A percentile compares a stretch with the other conserved stretches of the same genome.
Evolutionary conservation across 805 yeast genomes (phyloP).

Genomic region (Suhomyces faveliae): DNA sequence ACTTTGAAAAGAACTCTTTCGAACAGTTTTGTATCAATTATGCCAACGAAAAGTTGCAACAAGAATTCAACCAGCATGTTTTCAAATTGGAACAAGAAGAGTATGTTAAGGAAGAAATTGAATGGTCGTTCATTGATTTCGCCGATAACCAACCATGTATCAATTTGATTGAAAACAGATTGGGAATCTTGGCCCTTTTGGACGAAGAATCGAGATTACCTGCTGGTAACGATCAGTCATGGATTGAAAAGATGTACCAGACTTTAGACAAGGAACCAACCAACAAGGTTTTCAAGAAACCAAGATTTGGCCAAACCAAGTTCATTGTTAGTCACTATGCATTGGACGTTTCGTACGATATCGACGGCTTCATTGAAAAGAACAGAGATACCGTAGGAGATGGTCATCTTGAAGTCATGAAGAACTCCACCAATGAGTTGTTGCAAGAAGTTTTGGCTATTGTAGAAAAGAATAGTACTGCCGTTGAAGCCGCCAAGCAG

Average conservation of each 20-base stretch:
- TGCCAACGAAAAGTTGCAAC: constrained; percentile 95
- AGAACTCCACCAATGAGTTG: constrained; percentile 63
- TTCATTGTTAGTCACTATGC: constrained; percentile 94
- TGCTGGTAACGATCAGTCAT: constrained; percentile 86
- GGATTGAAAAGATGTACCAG: constrained; percentile 88
- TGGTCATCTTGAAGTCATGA: constrained; percentile 85
- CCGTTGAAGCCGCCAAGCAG: constrained; percentile 39
- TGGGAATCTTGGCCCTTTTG: constrained; percentile 82
- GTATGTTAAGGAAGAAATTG: constrained; percentile 85
- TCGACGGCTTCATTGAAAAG: constrained; percentile 94
- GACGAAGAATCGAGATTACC: constrained; percentile 97
- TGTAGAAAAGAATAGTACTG: constrained; percentile 57
- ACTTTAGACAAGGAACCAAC: constrained; percentile 78
- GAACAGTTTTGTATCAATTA: constrained; percentile 97
- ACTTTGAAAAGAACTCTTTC: constrained; percentile 88
- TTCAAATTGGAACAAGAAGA: constrained; percentile 97
- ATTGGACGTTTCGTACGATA: constrained; percentile 85
- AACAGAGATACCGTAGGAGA: constrained; percentile 97
- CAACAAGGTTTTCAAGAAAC: constrained; percentile 78
- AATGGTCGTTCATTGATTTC: constrained; percentile 95
- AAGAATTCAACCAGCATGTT: constrained; percentile 95
- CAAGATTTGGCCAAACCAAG: constrained; percentile 89
- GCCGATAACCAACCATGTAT: constrained; percentile 97
- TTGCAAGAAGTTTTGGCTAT: constrained; percentile 63
- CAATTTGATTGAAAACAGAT: constrained; percentile 80